Percentiles rank a stretch among this genome's conserved stretches.
Conservation (phyloP, 139 green algal genomes). For the Picochlorum sp. region DNA sequence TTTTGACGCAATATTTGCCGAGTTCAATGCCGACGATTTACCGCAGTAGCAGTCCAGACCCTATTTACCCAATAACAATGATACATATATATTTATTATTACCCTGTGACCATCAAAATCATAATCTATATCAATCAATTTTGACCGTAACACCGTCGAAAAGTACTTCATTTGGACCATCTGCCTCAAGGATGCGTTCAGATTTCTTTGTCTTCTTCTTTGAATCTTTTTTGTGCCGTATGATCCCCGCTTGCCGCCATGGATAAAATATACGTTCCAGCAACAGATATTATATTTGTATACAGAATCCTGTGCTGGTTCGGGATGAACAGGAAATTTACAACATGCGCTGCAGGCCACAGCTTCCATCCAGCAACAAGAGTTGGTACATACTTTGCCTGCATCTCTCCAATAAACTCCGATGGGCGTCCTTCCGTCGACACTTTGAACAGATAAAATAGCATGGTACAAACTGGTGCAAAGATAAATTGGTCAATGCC, state of each 20-base stretch:
- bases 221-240: background rate
- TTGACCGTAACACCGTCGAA: constrained; percentile 20
- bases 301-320: constrained; percentile 37
- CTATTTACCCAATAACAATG: no score
- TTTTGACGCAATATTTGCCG: constrained; percentile 7
- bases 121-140: constrained; percentile 8
- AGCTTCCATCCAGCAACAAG: constrained; percentile 36
- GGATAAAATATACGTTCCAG: constrained; percentile 28
- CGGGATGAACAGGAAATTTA: constrained; percentile 43
- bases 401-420: constrained; percentile 8
- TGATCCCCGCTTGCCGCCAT: constrained; percentile 10
- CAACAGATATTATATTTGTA: constrained; percentile 37
- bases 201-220: constrained; percentile 5
- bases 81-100: no score
- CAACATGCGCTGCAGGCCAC: constrained; percentile 27
- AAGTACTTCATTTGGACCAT: constrained; percentile 9
- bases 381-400: constrained; percentile 25
- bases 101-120: background rate
- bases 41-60: background rate
- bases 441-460: constrained; percentile 42
- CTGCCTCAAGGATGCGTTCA: background rate
- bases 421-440: background rate
- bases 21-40: background rate
- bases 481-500: constrained; percentile 49
- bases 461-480: constrained; percentile 38